These are phyloP conservation scores for Tricholoma furcatifolium DNA, from an alignment of 768 basidiomycete species.

Conservation along the genomic window DNA sequence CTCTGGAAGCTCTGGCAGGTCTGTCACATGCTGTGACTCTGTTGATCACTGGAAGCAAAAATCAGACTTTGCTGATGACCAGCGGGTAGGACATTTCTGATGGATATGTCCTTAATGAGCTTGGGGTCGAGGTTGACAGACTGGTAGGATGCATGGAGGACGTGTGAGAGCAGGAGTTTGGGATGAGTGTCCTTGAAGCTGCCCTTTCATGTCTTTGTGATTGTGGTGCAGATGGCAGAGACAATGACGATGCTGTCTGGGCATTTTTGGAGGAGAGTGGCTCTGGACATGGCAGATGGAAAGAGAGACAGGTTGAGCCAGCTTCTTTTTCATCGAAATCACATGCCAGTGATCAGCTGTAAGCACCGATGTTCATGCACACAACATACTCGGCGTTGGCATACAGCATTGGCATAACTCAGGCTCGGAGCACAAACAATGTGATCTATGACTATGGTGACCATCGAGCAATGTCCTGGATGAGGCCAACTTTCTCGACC, in stretches of 20 bases:
- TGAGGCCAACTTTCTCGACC: no score
- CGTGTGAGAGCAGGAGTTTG: slow-evolving; percentile 76
- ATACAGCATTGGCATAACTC: no score
- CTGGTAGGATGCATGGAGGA: slow-evolving; percentile 72
- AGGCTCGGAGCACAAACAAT: no score
- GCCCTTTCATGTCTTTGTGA: slow-evolving; percentile 88
- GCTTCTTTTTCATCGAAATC: background rate
- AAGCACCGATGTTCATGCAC: background rate
- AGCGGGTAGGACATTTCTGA: slow-evolving; percentile 88
- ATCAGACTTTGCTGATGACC: no score
- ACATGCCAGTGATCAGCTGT: background rate
- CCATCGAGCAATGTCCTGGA: no score
- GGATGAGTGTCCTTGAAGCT: slow-evolving; percentile 90
- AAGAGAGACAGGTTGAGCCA: background rate
- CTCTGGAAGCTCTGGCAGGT: no score
- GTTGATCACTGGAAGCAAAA: no score
- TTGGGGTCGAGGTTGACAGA: slow-evolving; percentile 71
- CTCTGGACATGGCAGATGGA: slow-evolving; percentile 31
- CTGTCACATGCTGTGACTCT: no score
- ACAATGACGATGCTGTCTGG: slow-evolving; percentile 91
- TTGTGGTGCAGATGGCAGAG: slow-evolving; percentile 83
- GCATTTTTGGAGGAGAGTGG: slow-evolving; percentile 64
- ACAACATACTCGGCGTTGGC: no score
- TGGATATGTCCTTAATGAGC: slow-evolving; percentile 80
- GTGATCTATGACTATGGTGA: no score